These are phyloP conservation scores for Kwoniella europaea DNA, from an alignment of 768 basidiomycete genomes.

Conservation along the genomic window DNA sequence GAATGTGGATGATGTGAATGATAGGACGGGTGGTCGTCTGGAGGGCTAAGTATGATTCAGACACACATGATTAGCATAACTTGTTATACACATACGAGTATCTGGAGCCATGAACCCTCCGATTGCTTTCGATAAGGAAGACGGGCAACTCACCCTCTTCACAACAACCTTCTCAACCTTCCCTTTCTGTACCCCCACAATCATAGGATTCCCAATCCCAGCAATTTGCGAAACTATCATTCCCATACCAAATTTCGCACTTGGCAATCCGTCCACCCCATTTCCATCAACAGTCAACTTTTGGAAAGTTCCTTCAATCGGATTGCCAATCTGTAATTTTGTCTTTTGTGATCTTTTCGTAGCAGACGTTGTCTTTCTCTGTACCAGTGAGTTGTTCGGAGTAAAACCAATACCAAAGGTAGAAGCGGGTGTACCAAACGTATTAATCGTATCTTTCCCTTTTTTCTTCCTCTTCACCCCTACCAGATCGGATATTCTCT, in stretches of 20 bases:
- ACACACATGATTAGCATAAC: too few relatives aligned
- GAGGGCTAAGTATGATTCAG: constrained; percentile 15
- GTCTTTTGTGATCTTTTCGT: background rate
- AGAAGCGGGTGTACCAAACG: constrained; percentile 16
- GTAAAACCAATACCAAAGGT: background rate
- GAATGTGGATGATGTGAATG: constrained; percentile 33
- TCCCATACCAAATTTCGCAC: constrained; percentile 7
- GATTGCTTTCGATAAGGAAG: background rate
- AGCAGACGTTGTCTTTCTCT: background rate
- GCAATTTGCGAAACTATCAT: background rate
- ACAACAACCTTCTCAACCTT: constrained; percentile 22
- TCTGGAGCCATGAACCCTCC: too few relatives aligned
- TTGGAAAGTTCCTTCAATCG: constrained; percentile 27
- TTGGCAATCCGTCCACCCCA: constrained; percentile 18
- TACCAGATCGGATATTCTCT: background rate
- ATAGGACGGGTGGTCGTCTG: constrained; percentile 21
- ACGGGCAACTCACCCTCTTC: constrained; percentile 20
- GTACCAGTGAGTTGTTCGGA: background rate
- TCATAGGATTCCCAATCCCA: background rate
- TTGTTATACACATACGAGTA: too few relatives aligned
- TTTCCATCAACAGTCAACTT: constrained; percentile 11
- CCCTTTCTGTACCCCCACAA: background rate
- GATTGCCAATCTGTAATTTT: constrained; percentile 18
- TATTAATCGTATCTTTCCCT: constrained; percentile 7
- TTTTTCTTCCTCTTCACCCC: background rate